Percentiles rank a stretch among this genome's conserved stretches.
phyloP scores from a whole-genome alignment of 768 basidiomycete species.

The Podaxis pistillaris region DNA sequence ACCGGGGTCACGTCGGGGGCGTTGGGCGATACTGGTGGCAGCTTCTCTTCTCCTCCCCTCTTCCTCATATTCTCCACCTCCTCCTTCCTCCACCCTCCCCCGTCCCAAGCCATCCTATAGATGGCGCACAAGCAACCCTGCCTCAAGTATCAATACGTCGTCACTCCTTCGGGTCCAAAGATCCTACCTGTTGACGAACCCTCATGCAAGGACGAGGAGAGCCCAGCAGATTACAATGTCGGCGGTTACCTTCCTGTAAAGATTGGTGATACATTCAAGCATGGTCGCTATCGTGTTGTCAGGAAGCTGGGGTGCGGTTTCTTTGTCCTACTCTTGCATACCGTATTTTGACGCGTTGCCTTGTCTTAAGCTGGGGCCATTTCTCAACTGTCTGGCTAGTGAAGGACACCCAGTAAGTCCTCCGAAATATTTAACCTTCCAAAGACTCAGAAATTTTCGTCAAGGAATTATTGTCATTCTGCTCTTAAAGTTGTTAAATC shows the following conservation, averaged over 20 bases:
- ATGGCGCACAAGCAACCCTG: constrained; percentile 71
- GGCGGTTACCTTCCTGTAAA: constrained; percentile 82
- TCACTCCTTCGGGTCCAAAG: constrained; percentile 64
- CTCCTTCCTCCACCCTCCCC: constrained; percentile 16
- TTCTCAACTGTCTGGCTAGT: constrained; percentile 95
- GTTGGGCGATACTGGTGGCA: constrained; percentile 1
- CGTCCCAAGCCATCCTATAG: constrained; percentile 23
- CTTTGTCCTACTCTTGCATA: constrained; percentile 19
- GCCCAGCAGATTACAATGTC: constrained; percentile 78
- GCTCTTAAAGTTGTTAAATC: constrained; percentile 96
- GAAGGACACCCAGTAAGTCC: constrained; percentile 68
- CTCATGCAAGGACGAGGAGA: constrained; percentile 74
- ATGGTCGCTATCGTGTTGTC: constrained; percentile 80
- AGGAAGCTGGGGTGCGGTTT: constrained; percentile 80
- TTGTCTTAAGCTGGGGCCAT: constrained; percentile 76
- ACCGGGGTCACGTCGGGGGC: neutral
- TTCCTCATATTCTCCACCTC: constrained; percentile 19
- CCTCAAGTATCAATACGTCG: constrained; percentile 75
- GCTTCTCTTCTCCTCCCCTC: constrained; percentile 9
- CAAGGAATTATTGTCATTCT: constrained; percentile 72
- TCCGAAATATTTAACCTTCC: constrained; percentile 4
- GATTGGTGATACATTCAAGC: constrained; percentile 81
- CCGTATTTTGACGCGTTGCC: constrained; percentile 14
- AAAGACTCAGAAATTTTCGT: constrained; percentile 14
- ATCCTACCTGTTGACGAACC: constrained; percentile 69